phyloP scores from a whole-genome alignment of 2,329 filamentous ascomycete genomes.

The Incumbomyces delicatus region DNA sequence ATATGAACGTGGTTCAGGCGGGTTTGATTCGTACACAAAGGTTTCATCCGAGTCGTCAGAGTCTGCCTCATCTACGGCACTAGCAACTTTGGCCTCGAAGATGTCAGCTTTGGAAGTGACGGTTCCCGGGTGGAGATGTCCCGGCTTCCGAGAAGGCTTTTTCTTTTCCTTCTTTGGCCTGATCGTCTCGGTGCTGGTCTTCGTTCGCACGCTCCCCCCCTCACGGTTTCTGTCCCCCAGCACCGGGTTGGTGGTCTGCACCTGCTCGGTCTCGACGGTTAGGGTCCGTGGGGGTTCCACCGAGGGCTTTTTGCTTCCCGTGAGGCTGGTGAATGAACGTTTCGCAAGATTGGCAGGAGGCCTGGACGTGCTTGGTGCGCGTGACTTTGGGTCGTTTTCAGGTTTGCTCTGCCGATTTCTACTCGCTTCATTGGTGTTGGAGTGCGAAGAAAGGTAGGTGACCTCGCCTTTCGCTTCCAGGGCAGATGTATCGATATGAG shows the following conservation, averaged over 20 bases:
- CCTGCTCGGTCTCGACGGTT: slow-evolving; percentile 96
- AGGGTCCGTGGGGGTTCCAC: slow-evolving; percentile 79
- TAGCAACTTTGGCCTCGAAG: slow-evolving; percentile 94
- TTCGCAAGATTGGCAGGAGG: slow-evolving; percentile 49
- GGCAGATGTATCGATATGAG: slow-evolving; percentile 28
- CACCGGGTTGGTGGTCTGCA: slow-evolving; percentile 79
- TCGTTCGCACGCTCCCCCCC: slow-evolving; percentile 65
- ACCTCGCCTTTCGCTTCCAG: slow-evolving; percentile 32
- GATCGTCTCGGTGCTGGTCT: slow-evolving; percentile 91
- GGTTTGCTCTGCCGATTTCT: slow-evolving; percentile 34
- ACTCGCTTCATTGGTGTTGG: slow-evolving; percentile 17
- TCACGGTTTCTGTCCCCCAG: slow-evolving; percentile 55
- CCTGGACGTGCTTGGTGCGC: slow-evolving; percentile 28
- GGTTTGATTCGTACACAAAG: slow-evolving; percentile 98
- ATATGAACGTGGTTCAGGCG: slow-evolving; percentile 56
- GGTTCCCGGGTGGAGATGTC: slow-evolving; percentile 40
- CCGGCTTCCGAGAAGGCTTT: slow-evolving; percentile 64
- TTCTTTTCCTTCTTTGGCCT: slow-evolving; percentile 89
- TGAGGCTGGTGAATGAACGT: slow-evolving; percentile 59
- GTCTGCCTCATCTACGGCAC: slow-evolving; percentile 88
- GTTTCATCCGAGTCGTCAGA: slow-evolving; percentile 97
- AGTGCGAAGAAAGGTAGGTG: background rate
- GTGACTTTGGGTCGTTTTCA: slow-evolving; percentile 28
- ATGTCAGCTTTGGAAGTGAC: slow-evolving; percentile 94
- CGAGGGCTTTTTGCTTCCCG: slow-evolving; percentile 54